A percentile compares a stretch with the other conserved stretches of the same genome.
Evolutionary conservation across 2,329 filamentous ascomycete species (phyloP).

Genomic region (Ophiocordyceps unilateralis): DNA sequence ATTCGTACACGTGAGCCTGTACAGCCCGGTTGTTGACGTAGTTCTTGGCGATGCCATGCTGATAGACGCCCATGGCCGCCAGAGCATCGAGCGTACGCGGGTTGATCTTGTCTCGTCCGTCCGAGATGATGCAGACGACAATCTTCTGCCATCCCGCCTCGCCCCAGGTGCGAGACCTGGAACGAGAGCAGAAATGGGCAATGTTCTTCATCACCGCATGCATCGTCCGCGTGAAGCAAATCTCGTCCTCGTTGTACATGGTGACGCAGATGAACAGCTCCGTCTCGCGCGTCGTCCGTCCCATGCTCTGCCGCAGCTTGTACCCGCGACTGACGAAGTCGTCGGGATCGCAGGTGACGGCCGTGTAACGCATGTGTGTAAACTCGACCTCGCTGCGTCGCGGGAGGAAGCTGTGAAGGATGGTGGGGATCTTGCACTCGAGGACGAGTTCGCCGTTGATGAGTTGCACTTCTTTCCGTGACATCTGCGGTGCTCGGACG

Average conservation of each 20-base stretch:
- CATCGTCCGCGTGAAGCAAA: slow-evolving; percentile 94
- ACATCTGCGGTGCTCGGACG: slow-evolving; percentile 71
- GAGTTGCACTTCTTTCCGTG: slow-evolving; percentile 82
- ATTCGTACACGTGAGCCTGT: slow-evolving; percentile 94
- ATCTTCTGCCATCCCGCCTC: slow-evolving; percentile 98
- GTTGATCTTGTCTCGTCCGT: slow-evolving; percentile 80
- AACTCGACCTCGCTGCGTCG: slow-evolving; percentile 88
- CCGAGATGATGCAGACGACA: slow-evolving; percentile 90
- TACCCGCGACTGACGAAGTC: slow-evolving; percentile 82
- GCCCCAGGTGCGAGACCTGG: slow-evolving; percentile 89
- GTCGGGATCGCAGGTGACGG: slow-evolving; percentile 94
- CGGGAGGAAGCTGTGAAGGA: slow-evolving; percentile 90
- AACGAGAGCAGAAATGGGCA: slow-evolving; percentile 83
- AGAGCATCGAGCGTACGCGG: slow-evolving; percentile 84
- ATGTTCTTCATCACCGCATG: slow-evolving; percentile 98
- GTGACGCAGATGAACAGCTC: slow-evolving; percentile 94
- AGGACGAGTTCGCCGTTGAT: slow-evolving; percentile 96
- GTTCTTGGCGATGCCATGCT: slow-evolving; percentile 97
- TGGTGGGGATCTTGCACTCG: slow-evolving; percentile 98
- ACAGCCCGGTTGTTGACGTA: slow-evolving; percentile 92
- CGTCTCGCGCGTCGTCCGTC: slow-evolving; percentile 68
- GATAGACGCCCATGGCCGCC: slow-evolving; percentile 94
- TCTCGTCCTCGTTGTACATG: slow-evolving; percentile 98
- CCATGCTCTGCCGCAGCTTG: slow-evolving; percentile 82
- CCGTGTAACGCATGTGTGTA: slow-evolving; percentile 96